Evolutionary conservation across 176 grass and related monocot species (phyloP), one percentile per base, ranked within the genome.

Genomic region (Stipa capillata): DNA sequence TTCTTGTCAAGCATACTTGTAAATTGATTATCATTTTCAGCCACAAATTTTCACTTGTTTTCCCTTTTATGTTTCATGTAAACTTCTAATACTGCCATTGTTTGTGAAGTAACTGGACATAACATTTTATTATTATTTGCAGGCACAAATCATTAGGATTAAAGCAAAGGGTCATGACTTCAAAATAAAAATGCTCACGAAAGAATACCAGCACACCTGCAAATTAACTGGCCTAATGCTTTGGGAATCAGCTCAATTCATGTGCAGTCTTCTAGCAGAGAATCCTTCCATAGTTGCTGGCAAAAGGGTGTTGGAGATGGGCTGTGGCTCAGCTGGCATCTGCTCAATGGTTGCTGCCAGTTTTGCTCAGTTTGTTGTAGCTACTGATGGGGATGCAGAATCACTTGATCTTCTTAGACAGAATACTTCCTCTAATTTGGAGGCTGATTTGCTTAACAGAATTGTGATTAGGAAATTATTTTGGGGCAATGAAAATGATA

Each of bases 171-270:
- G 53, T 41, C 81, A 86, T 1, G 48, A 83, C 59, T 94, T 97
- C 62, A 92, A 78, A 79, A 88, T 97, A 90, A 94, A 86, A 80
- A 73, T 86, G 80, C 84, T 94, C 25, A 31, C 75, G 18, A 97
- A 84, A 84, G 94, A 97, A 91, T 69, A 94, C 49, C 94, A 97
- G 75, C 94, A 94, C 85, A 94, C 87, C 9, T 97, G 94, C 89
- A 97, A 90, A 88, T 92, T 74, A 41, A 94, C 94, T 14, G 94
- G 94, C 21, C 73, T 97, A 54, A 97, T 94, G 91, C 72, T 97
- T 44, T 97, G 94, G 94, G 89, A 97, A 79, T 94, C 87, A 53
- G 94, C 94, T 86, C 91, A 79, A 41, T 82, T 97, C 74, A 90
- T 94, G 88, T 92, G 91, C 79, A 64, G 53, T 83, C 52, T 97